Conservation (phyloP, 169 alveolate species). For the Babesia bovis region DNA sequence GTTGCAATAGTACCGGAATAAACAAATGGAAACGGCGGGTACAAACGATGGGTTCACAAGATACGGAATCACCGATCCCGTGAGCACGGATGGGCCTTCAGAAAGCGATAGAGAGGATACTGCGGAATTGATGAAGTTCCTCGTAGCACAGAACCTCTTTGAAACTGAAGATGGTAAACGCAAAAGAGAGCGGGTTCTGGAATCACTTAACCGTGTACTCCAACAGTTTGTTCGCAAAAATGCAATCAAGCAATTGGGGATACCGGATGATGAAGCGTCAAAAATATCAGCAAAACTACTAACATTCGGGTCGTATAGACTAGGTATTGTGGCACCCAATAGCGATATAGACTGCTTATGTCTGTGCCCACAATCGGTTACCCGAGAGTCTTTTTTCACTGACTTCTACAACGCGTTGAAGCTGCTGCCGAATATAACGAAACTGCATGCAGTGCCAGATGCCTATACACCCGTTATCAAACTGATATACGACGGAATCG, state of each 20-base stretch:
- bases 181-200: conserved; percentile 87
- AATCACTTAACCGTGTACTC: conserved; percentile 84
- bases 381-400: conserved; percentile 91
- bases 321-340: conserved; percentile 96
- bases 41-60: too few relatives aligned
- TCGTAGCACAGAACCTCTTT: conserved; percentile 79
- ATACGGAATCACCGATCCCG: conserved; percentile 77
- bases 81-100: conserved; percentile 73
- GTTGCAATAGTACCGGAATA: too few relatives aligned
- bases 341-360: conserved; percentile 98
- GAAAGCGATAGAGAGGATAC: conserved; percentile 80
- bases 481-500: conserved; percentile 90
- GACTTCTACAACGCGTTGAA: conserved; percentile 87
- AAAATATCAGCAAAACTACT: conserved; percentile 89
- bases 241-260: conserved; percentile 64
- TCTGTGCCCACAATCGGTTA: conserved; percentile 93
- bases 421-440: conserved; percentile 87
- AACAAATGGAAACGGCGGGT: too few relatives aligned
- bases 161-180: conserved; percentile 88
- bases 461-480: conserved; percentile 97
- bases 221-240: conserved; percentile 87
- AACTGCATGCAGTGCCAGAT: conserved; percentile 92
- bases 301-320: conserved; percentile 95
- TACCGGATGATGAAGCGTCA: conserved; percentile 86
- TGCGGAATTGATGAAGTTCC: conserved; percentile 75